Conservation (phyloP, 1,284 basidiomycete species). For the Marasmius fiardii region DNA sequence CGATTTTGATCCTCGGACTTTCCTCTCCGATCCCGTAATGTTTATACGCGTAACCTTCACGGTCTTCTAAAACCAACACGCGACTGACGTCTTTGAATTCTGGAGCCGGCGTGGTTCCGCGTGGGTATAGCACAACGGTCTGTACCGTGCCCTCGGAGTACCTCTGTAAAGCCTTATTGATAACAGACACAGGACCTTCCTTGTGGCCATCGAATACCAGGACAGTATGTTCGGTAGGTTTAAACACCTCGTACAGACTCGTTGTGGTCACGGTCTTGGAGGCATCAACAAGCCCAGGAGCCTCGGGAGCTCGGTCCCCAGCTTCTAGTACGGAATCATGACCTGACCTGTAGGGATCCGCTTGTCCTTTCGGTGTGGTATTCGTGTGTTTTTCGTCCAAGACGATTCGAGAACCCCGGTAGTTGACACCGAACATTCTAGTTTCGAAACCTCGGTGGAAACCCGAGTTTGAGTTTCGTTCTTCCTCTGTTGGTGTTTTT, state of each 20-base stretch:
- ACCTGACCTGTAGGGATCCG: conserved; percentile 18
- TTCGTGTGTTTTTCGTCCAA: conserved; percentile 6
- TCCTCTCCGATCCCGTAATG: conserved; percentile 14
- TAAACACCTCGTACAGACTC: conserved; percentile 23
- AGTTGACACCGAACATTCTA: conserved; percentile 28
- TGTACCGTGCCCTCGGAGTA: conserved; percentile 2
- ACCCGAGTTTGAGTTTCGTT: not conserved
- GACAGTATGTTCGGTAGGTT: conserved; percentile 21
- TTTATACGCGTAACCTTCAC: conserved; percentile 19
- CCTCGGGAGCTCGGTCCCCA: conserved; percentile 33
- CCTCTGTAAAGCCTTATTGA: not conserved
- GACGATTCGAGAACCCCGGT: conserved; percentile 25
- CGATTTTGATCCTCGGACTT: conserved; percentile 17
- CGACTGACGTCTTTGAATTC: not conserved
- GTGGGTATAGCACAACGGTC: conserved; percentile 7
- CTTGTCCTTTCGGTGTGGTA: conserved; percentile 17
- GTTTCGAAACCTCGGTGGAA: conserved; percentile 13
- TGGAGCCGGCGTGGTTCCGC: not conserved
- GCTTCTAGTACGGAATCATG: conserved; percentile 20
- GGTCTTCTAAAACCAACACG: conserved; percentile 17
- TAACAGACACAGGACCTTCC: not conserved
- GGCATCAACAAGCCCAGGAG: conserved; percentile 19
- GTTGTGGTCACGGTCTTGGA: conserved; percentile 2
- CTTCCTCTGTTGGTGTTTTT: conserved; percentile 5
- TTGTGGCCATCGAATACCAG: conserved; percentile 17